Evolutionary conservation across 257 asterid species (phyloP).

Genomic region (Paraleonurus japonicus): DNA sequence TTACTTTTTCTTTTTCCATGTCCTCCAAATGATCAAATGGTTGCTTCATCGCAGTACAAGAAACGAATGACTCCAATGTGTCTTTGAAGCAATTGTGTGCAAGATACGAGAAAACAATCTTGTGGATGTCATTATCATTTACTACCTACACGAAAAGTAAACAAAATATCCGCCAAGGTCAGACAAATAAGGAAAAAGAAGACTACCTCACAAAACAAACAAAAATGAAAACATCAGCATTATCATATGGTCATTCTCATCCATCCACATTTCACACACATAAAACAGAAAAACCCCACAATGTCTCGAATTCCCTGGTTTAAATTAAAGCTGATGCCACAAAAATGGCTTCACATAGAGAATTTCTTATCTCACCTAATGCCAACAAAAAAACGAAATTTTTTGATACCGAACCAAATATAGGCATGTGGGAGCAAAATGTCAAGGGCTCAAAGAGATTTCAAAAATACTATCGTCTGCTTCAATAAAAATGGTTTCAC

Average conservation of each 20-base stretch:
- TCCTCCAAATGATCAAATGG: conserved; percentile 53
- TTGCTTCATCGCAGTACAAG: conserved; percentile 63
- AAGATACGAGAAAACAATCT: conserved; percentile 76
- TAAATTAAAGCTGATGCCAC: conserved; percentile 5
- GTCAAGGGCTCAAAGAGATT: too few relatives aligned
- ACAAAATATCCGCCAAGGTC: background rate
- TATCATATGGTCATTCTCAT: background rate
- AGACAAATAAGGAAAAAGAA: background rate
- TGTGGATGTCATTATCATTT: conserved; percentile 69
- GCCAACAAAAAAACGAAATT: background rate
- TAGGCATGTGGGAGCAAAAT: background rate
- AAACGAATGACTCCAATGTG: conserved; percentile 66
- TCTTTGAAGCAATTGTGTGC: conserved; percentile 82
- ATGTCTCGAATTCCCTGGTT: background rate
- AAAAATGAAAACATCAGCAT: background rate
- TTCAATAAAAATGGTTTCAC: background rate
- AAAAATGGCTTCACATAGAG: background rate
- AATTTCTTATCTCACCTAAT: background rate
- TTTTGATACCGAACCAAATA: background rate
- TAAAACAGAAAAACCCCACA: background rate
- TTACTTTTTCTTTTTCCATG: conserved; percentile 84
- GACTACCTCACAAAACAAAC: background rate
- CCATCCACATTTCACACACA: background rate
- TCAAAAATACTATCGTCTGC: background rate
- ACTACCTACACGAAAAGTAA: conserved; percentile 42